phyloP scores from a whole-genome alignment of 257 asterid genomes.

The Lycium barbarum region DNA sequence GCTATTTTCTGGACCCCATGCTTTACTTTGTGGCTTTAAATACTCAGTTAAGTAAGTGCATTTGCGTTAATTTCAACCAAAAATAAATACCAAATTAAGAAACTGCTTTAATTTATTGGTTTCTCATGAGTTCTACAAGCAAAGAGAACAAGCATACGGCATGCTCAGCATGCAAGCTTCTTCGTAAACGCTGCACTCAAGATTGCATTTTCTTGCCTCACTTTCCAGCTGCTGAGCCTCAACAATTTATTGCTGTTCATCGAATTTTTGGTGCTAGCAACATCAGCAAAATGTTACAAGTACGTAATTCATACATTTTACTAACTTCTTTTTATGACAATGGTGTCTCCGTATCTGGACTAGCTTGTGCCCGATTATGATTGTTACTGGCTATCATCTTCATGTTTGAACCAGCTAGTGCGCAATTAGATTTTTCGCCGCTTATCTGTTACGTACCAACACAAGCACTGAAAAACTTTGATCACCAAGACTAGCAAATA shows the following conservation, averaged over 20 bases:
- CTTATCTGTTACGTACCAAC: no score
- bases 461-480: no score
- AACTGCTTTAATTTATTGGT: not conserved
- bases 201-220: conserved; percentile 53
- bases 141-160: conserved; percentile 42
- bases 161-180: conserved; percentile 57
- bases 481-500: no score
- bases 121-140: not conserved
- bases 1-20: conserved; percentile 25
- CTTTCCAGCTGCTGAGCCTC: conserved; percentile 47
- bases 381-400: no score
- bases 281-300: conserved; percentile 50
- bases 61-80: not conserved
- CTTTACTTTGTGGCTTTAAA: not conserved
- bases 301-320: not conserved
- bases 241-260: conserved; percentile 51
- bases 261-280: conserved; percentile 58
- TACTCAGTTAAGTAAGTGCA: conserved; percentile 6
- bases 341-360: no score
- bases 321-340: no score
- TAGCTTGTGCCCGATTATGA: no score
- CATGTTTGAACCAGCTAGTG: no score
- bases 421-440: no score
- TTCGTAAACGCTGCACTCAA: conserved; percentile 50
- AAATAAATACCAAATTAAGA: not conserved